Evolutionary conservation across 768 basidiomycete genomes (phyloP).

Genomic region (Peribolospora kevripleyi): DNA sequence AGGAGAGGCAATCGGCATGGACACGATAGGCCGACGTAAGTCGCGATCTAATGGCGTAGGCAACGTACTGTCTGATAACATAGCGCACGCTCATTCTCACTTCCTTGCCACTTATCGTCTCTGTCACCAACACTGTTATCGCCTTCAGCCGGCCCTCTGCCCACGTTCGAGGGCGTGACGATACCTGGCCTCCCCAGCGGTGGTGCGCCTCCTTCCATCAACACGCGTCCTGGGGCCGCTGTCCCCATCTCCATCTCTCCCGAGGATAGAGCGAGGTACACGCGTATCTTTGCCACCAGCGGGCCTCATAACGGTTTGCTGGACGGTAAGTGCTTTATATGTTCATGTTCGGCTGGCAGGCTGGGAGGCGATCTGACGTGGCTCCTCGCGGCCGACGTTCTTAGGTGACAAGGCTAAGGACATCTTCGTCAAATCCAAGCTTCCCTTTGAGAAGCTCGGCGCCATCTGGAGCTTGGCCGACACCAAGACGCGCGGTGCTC

Average conservation of each 20-base stretch:
- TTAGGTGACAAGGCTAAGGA: constrained; percentile 66
- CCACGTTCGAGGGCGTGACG: constrained; percentile 48
- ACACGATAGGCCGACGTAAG: constrained; percentile 48
- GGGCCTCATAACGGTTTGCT: constrained; percentile 55
- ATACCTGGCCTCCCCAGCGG: constrained; percentile 21
- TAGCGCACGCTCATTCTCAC: not conserved
- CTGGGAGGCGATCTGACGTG: constrained; percentile 1
- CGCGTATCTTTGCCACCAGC: constrained; percentile 44
- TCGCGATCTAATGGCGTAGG: not conserved
- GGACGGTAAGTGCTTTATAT: constrained; percentile 29
- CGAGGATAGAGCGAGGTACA: constrained; percentile 70
- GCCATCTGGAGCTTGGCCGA: constrained; percentile 96
- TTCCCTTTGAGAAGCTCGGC: constrained; percentile 60
- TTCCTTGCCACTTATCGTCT: not conserved
- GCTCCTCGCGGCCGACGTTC: not conserved
- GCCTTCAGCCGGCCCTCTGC: constrained; percentile 49
- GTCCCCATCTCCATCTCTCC: constrained; percentile 24
- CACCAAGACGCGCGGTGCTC: constrained; percentile 64
- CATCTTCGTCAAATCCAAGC: constrained; percentile 72
- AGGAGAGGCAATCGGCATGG: constrained; percentile 31
- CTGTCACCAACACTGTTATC: constrained; percentile 4
- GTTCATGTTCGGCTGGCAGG: not conserved
- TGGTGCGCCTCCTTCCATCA: not conserved
- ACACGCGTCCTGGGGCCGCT: not conserved
- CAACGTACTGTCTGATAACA: not conserved